These are phyloP conservation scores for Penicillium janthinellum DNA, from an alignment of 2,329 filamentous ascomycete species.

Conservation along the genomic window DNA sequence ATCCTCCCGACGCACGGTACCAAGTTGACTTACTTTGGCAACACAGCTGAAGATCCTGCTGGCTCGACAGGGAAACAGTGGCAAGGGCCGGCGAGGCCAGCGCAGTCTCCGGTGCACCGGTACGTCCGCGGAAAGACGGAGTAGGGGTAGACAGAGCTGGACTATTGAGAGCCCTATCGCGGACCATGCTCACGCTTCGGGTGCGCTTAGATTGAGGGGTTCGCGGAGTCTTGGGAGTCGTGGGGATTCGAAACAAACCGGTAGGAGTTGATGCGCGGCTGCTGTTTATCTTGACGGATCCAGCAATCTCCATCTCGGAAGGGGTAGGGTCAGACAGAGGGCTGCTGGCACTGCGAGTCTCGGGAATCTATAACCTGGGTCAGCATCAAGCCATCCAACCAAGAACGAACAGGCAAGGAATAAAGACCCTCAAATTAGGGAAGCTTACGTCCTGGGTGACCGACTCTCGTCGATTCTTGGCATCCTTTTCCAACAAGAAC, in stretches of 20 bases:
- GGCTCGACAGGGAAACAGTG: background rate
- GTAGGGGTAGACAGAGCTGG: background rate
- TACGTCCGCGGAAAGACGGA: background rate
- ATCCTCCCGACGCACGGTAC: background rate
- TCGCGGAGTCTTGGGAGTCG: background rate
- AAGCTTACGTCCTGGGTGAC: slow-evolving; percentile 2
- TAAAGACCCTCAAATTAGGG: background rate
- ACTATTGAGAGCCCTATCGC: background rate
- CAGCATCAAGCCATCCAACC: slow-evolving; percentile 6
- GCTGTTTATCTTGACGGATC: background rate
- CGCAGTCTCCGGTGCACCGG: background rate
- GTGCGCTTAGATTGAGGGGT: background rate
- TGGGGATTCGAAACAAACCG: background rate
- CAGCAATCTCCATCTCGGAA: background rate
- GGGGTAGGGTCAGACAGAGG: background rate
- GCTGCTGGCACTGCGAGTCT: background rate
- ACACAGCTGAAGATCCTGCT: background rate
- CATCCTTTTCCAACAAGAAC: slow-evolving; percentile 4
- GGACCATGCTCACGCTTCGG: background rate
- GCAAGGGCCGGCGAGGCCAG: background rate
- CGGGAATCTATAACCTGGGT: background rate
- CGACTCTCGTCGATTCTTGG: background rate
- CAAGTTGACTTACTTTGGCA: background rate
- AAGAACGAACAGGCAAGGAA: background rate
- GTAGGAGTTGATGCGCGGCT: background rate